These are phyloP conservation scores for Brassica cretica DNA, from an alignment of 345 rosid species.

Conservation along the genomic window DNA sequence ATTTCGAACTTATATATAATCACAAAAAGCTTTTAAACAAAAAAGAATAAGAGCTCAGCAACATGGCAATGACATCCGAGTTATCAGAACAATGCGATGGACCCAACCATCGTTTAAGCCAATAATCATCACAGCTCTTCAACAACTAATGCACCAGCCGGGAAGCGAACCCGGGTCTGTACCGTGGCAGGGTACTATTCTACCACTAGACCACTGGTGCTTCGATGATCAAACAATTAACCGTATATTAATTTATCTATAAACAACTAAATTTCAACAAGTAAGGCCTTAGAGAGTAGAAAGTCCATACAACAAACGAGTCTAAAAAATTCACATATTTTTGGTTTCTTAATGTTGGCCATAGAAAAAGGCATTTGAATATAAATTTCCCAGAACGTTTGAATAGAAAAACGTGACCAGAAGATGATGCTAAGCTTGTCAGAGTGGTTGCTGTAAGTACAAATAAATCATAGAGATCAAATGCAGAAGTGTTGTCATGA, in stretches of 20 bases:
- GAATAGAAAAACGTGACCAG: neutral
- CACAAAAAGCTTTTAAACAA: too few relatives aligned
- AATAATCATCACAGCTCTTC: constrained; percentile 26
- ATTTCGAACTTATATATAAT: too few relatives aligned
- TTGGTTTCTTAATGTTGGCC: too few relatives aligned
- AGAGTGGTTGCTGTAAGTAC: neutral
- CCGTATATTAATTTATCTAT: too few relatives aligned
- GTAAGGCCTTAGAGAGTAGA: too few relatives aligned
- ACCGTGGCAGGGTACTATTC: constrained; percentile 50
- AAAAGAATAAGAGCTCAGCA: neutral
- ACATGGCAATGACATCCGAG: neutral
- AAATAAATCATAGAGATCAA: too few relatives aligned
- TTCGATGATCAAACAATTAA: neutral
- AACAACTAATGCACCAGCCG: constrained; percentile 45
- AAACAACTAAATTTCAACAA: too few relatives aligned
- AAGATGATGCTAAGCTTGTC: neutral
- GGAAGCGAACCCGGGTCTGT: constrained; percentile 60
- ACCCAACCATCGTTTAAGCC: constrained; percentile 8
- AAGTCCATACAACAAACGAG: too few relatives aligned
- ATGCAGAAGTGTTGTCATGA: too few relatives aligned
- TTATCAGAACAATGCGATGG: neutral
- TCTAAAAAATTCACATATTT: too few relatives aligned
- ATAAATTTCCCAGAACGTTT: too few relatives aligned
- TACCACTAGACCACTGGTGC: constrained; percentile 75
- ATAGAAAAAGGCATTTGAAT: too few relatives aligned